Evolutionary conservation across 345 rosid species (phyloP), one percentile per base, ranked within the genome.

Genomic region (Gossypium mustelinum): DNA sequence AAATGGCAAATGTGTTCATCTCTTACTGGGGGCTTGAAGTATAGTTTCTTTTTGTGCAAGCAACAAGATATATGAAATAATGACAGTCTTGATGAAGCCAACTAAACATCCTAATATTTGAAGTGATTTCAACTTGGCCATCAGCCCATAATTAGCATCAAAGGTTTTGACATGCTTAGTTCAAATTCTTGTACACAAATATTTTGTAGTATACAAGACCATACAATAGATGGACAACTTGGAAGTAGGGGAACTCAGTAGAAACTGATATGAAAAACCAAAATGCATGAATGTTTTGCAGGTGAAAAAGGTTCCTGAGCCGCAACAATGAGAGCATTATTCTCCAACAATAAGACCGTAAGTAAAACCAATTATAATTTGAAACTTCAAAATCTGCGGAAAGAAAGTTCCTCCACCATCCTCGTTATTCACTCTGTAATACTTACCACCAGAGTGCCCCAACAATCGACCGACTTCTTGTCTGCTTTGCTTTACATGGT

Each of bases 401-500:
- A 66, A 41, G 27, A 14, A 10, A 20, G 45, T 66, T 41, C 70
- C 11, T 34, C 41, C 41, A 34, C 41, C 41, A 34, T 34, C 41
- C 41, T 34, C 7, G 4, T 48, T 51, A 50, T 24, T 50, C 2
- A 68, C 54, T 47, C 18, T 6, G 7, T 24, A 48, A 47, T 68
- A 68, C 57, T 68, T 45, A 48, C 57, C 44, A 69, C 44, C 22
- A 24, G 43, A 25, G 13, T 50, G 58, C 58, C 59, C 7, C 41
- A 18, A 2, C 3, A 13, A 50, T 13, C 2, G 6, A 50, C 58
- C 17, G 9, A 50, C 27, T 39, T 45, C 14, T 25, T 51, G 59
- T 29, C n/a, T 69, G 60, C 73, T 24, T 20, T 69, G 22, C 22
- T 50, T 51, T 69, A 47, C 55, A 67, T 47, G 56, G 56, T 68